Conservation (phyloP, 2,329 filamentous ascomycete genomes). For the Neurospora crassa region DNA sequence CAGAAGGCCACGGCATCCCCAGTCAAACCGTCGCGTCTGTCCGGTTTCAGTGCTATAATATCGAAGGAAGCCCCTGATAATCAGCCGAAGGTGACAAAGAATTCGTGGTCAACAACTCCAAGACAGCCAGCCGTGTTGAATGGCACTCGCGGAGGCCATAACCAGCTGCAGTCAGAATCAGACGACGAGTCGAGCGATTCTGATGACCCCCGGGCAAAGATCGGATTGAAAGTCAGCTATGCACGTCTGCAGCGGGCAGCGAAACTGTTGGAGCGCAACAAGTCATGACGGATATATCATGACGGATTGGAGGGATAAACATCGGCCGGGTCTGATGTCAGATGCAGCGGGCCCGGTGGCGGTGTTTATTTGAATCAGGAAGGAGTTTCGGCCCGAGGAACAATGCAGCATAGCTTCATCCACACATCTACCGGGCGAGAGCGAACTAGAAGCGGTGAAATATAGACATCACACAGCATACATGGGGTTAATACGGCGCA, state of each 20-base stretch:
- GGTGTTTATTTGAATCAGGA: neutral
- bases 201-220: constrained; percentile 2
- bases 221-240: constrained; percentile 10
- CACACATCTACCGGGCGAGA: neutral
- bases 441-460: neutral
- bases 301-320: neutral
- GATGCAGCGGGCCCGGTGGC: neutral
- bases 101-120: neutral
- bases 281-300: neutral
- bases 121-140: constrained; percentile 1
- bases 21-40: neutral
- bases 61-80: neutral
- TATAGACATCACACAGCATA: neutral
- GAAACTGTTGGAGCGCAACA: constrained; percentile 11
- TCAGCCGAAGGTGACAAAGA: neutral
- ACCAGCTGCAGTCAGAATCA: constrained; percentile 2
- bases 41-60: neutral
- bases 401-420: neutral
- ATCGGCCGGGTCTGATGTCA: neutral
- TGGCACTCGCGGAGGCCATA: constrained; percentile 1
- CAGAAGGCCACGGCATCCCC: neutral
- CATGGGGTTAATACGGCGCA: neutral
- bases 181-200: constrained; percentile 8
- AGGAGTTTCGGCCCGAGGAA: neutral
- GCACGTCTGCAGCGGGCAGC: constrained; percentile 14